Base-by-base conservation (phyloP, 2,329 filamentous ascomycete genomes). In the Stagonosporopsis rhizophila region DNA sequence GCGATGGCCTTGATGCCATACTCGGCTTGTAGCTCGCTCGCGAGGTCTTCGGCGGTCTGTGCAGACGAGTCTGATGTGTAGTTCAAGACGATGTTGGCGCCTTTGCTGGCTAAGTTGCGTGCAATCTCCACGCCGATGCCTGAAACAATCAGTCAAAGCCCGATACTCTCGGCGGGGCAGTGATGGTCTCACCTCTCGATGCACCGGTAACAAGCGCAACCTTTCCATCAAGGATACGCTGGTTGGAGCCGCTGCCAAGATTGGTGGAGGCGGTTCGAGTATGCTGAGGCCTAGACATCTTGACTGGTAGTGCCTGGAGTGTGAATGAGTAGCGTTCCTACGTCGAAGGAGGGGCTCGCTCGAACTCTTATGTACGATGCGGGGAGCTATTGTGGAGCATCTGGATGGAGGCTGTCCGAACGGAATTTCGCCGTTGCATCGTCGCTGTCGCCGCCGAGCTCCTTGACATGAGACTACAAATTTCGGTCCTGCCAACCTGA, bases 171-270 rank as follows among this genome's bases (percentile, higher is more conserved):
- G 2, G 42, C 22, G 19, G 20, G 15, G 19, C 14, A 27, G 11
- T 6, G 7, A 5, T 30, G 22, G 7, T 50, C 44, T 38, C 28
- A 91, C 90, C 90, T 81, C 91, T 81, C 55, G 90, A 92, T 57
- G 87, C 89, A 53, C 91, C 91, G 1, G 91, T 95, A 42, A 95
- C 82, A 63, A 96, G 87, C 49, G 85, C 91, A 47, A 93, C 81
- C 75, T 92, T 92, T 65, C 89, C 89, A 71, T 91, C 86, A 5
- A 82, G 72, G 12, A 78, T 66, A 52, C 79, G 74, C 25, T 64
- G 60, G 23, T 62, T 64, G 19, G 70, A 62, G 44, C 67, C 63
- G 20, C 65, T 63, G 25, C 60, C 62, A 22, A 80, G 61, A 52
- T 79, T 80, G 19, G 77, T 79, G 0, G 77, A 78, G 6, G 67